Percentiles rank a stretch among this genome's conserved stretches.
phyloP scores from a whole-genome alignment of 1,284 basidiomycete species.

The Ustilago vetiveriae region DNA sequence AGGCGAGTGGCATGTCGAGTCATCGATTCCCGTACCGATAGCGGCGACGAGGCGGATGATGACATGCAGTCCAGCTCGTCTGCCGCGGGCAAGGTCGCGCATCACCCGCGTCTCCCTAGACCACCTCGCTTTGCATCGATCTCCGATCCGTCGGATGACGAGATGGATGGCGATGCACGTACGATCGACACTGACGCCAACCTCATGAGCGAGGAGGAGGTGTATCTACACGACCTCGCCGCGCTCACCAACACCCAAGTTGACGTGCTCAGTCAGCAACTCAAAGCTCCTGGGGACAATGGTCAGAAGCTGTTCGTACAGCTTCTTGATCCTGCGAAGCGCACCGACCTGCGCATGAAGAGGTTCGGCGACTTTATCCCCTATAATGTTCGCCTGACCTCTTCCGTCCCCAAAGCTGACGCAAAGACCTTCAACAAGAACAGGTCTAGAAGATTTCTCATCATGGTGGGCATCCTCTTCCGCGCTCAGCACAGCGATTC shows the following conservation, averaged over 20 bases:
- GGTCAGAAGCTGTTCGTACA: neutral
- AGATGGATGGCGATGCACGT: neutral
- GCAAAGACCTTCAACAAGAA: constrained; percentile 10
- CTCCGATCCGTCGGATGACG: neutral
- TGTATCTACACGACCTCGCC: neutral
- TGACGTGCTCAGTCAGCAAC: neutral
- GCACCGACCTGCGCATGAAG: constrained; percentile 12
- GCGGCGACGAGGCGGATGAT: neutral
- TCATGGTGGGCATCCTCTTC: constrained; percentile 4
- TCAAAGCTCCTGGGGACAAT: neutral
- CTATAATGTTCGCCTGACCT: neutral
- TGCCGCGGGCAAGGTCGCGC: no score
- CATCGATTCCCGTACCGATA: neutral
- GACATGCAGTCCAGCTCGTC: neutral
- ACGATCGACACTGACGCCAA: neutral
- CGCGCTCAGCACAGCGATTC: neutral
- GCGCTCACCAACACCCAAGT: neutral
- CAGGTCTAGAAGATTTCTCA: constrained; percentile 7
- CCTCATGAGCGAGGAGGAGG: constrained; percentile 1
- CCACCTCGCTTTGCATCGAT: neutral
- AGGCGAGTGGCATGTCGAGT: neutral
- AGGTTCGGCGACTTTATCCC: constrained; percentile 17
- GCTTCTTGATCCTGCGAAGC: constrained; percentile 7
- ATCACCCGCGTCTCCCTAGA: neutral
- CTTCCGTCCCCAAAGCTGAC: constrained; percentile 1